Evolutionary conservation across 768 basidiomycete species (phyloP), one percentile per base, ranked within the genome.

Genomic region (Boletus speciosus): DNA sequence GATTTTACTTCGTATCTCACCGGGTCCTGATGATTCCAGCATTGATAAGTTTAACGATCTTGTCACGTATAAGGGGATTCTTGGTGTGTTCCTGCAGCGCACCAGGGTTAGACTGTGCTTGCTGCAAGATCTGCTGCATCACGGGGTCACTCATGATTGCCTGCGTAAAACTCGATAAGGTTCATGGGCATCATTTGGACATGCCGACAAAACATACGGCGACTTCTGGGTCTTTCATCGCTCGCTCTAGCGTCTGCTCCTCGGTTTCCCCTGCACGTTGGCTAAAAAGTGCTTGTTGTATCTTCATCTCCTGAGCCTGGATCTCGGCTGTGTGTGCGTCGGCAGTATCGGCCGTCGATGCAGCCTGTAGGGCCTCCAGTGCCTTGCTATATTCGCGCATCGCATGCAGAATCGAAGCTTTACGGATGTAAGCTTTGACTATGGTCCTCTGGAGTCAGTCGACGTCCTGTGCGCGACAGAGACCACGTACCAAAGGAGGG

Each of bases 171-270:
- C n/a, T 16, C 37, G 36, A 19, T 68, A 6, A 60, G 51, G 29
- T 34, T 52, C 15, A 8, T 47, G 29, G 23, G 38, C 43, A 50
- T 40, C 27, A 23, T 15, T 23, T 37, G 16, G 27, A 42, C 29
- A 23, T 14, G 29, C 6, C 45, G 23, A 53, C 35, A 47, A 6
- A 12, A 79, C 89, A 62, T 75, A 92, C 89, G 60, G 88, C 90
- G 49, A 98, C 81, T 73, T 97, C 97, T 12, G 97, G 97, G 76
- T 99, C 97, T 50, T 93, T 82, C 95, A 98, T 97, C 8, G 96
- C 97, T 47, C 96, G 81, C 63, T 88, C 81, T 58, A 97, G 76
- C 19, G 94, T 92, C 76, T 99, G 82, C 68, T 98, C 94, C 66
- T 98, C 93, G 8, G 84, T 83, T 75, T 99, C 96, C 40, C 78